Evolutionary conservation across 2,329 filamentous ascomycete species (phyloP), one percentile per base, ranked within the genome.

Genomic region (Trichoderma lentiforme): DNA sequence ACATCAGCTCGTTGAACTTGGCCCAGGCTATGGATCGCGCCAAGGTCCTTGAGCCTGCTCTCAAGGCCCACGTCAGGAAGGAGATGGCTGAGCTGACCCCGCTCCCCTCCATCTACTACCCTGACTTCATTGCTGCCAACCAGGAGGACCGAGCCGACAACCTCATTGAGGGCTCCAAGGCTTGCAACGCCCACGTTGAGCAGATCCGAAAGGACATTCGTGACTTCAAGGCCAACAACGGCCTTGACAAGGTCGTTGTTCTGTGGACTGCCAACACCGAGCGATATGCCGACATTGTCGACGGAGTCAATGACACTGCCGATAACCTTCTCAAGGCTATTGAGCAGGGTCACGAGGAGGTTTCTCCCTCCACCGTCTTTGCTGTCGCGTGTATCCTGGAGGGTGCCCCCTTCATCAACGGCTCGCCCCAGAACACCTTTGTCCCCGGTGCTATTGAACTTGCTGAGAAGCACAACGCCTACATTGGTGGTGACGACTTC

Each of bases 241-340:
- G 83, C 73, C 90, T 99, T 39, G 95, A 98, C 87, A 98, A 97
- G 87, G 92, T 99, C 80, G 94, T 99, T 80, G 91, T 99, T 73
- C 92, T 96, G 83, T 99, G 96, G 96, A 98, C 96, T 72, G 96
- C 96, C 83, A 99, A 99, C 87, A 99, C 96, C 14, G 96, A 99
- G 86, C 94, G 96, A 75, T 99, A 94, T 79, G 93, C 96, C 76
- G 94, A 98, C 75, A 87, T 98, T 76, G 82, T 97, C 68, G 84
- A 90, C 24, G 95, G 95, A 74, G 90, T 99, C 83, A 98, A 99
- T 81, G 96, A 99, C 84, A 98, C 95, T 21, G 94, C 95, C 65
- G 94, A 97, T 76, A 98, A 98, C 84, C 88, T 99, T 74, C 85
- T 98, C 81, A 91, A 92, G 81, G 87, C 96, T 65, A 97, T 99